Conservation (phyloP, 1,284 basidiomycete genomes). For the Leccinum glutinopallens region DNA sequence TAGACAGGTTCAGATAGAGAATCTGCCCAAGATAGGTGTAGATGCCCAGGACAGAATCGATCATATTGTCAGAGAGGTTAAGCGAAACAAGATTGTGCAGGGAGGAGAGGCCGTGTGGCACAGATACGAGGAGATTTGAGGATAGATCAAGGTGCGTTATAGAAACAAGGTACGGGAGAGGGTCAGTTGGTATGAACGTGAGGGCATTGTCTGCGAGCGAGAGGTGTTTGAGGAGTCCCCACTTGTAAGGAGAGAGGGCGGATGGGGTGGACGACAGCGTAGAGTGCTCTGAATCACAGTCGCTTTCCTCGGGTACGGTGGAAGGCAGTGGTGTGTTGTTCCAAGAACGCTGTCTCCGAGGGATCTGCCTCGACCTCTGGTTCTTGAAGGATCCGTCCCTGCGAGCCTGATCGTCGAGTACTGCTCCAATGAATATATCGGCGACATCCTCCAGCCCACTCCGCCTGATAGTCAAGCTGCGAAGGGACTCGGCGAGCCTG, state of each 20-base stretch:
- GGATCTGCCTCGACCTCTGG: slow-evolving; percentile 48
- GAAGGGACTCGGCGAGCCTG: slow-evolving; percentile 67
- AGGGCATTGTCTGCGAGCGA: slow-evolving; percentile 83
- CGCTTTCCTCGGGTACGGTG: slow-evolving; percentile 59
- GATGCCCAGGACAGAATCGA: slow-evolving; percentile 91
- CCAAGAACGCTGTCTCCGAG: slow-evolving; percentile 51
- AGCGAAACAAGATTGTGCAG: slow-evolving; percentile 83
- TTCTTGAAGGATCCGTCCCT: slow-evolving; percentile 55
- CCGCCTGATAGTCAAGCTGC: slow-evolving; percentile 72
- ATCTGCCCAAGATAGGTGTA: slow-evolving; percentile 82
- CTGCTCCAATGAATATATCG: slow-evolving; percentile 77
- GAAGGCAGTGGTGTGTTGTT: slow-evolving; percentile 55
- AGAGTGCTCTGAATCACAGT: slow-evolving; percentile 29
- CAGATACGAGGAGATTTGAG: slow-evolving; percentile 84
- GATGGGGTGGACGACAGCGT: slow-evolving; percentile 35
- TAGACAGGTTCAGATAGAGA: slow-evolving; percentile 73
- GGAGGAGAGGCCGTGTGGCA: slow-evolving; percentile 75
- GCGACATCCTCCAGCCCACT: slow-evolving; percentile 85
- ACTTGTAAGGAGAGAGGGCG: slow-evolving; percentile 65
- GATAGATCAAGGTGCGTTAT: slow-evolving; percentile 90
- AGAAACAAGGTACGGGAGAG: slow-evolving; percentile 71
- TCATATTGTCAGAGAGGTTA: slow-evolving; percentile 94
- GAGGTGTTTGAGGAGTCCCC: slow-evolving; percentile 79
- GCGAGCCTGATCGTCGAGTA: slow-evolving; percentile 72
- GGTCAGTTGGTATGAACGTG: slow-evolving; percentile 77